Conservation (phyloP, 305 asterid genomes). For the Fraxinus platypoda region DNA sequence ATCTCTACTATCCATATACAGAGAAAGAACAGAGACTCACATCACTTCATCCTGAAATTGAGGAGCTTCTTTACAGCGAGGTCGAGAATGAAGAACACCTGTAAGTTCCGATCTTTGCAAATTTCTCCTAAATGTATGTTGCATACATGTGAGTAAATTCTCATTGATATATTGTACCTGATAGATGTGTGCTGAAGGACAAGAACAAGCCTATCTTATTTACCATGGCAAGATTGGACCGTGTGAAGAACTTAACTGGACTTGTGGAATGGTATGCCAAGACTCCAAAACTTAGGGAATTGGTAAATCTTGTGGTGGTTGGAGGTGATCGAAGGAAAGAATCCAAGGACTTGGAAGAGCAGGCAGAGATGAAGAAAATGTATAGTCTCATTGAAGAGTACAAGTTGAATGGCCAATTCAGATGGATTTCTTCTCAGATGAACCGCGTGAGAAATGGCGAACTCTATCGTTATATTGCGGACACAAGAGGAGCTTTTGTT, state of each 20-base stretch:
- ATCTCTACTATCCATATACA: conserved; percentile 59
- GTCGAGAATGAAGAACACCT: conserved; percentile 73
- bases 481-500: conserved; percentile 61
- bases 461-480: conserved; percentile 75
- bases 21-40: conserved; percentile 67
- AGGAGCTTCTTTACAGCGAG: conserved; percentile 66
- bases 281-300: conserved; percentile 55
- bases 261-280: conserved; percentile 73
- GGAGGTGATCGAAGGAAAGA: conserved; percentile 77
- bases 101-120: conserved; percentile 35
- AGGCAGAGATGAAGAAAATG: conserved; percentile 76
- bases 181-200: conserved; percentile 69
- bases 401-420: conserved; percentile 65
- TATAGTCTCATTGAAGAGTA: conserved; percentile 56
- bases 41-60: conserved; percentile 60
- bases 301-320: conserved; percentile 64
- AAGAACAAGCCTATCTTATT: conserved; percentile 66
- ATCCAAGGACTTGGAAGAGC: conserved; percentile 77
- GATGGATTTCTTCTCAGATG: conserved; percentile 90
- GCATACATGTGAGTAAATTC: not conserved
- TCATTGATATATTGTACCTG: not conserved
- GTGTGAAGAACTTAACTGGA: conserved; percentile 76
- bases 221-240: conserved; percentile 83
- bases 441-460: conserved; percentile 80
- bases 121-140: not conserved